A percentile compares a stretch with the other conserved stretches of the same genome.
Conservation (phyloP, 2,329 filamentous ascomycete species). For the Rutstroemia sydowiana region DNA sequence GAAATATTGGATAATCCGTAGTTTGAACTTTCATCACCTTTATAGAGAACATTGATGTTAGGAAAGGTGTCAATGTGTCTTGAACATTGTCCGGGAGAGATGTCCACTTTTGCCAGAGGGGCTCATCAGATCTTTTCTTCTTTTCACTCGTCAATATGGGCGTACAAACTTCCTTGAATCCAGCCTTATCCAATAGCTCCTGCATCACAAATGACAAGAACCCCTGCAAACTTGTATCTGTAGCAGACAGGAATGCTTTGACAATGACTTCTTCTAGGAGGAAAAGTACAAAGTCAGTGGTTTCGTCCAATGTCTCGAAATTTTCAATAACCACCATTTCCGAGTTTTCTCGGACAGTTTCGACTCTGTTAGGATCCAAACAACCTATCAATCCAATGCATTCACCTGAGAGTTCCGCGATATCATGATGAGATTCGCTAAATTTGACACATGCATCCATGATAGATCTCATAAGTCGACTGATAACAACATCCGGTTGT, state of each 20-base stretch:
- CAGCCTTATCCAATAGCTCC: conserved; percentile 71
- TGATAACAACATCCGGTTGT: conserved; percentile 69
- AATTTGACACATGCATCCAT: conserved; percentile 83
- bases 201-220: conserved; percentile 95
- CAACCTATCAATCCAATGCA: conserved; percentile 87
- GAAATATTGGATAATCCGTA: conserved; percentile 67
- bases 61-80: conserved; percentile 79
- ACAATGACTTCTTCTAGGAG: conserved; percentile 83
- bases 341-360: conserved; percentile 67
- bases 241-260: conserved; percentile 83
- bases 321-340: conserved; percentile 86
- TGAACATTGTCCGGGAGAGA: conserved; percentile 68
- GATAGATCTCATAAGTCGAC: conserved; percentile 65
- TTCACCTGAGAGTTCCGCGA: conserved; percentile 67
- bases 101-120: conserved; percentile 67
- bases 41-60: conserved; percentile 76
- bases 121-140: conserved; percentile 39
- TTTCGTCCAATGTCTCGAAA: conserved; percentile 71
- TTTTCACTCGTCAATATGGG: conserved; percentile 27
- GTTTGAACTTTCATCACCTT: conserved; percentile 45
- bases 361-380: conserved; percentile 82
- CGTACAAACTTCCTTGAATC: conserved; percentile 52
- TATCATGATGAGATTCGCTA: conserved; percentile 56
- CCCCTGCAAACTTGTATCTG: conserved; percentile 79
- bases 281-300: conserved; percentile 77